Percentiles rank a stretch among this genome's conserved stretches.
Evolutionary conservation across 2,329 filamentous ascomycete genomes (phyloP).

Genomic region (Stagonosporopsis cucurbitacearum): DNA sequence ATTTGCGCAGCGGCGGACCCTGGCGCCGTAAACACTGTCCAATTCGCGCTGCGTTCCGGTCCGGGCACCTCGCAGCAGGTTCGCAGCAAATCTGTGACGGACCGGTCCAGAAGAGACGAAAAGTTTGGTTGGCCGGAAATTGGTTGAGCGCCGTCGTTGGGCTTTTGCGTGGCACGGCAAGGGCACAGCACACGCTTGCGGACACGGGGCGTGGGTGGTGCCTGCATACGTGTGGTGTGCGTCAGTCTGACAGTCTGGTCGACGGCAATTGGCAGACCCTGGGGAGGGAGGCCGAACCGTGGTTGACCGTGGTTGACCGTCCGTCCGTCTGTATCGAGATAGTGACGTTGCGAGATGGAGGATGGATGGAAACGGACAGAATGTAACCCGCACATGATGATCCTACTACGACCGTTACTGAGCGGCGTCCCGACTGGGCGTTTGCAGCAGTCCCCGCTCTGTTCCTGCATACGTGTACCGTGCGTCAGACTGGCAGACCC

Average conservation of each 20-base stretch:
- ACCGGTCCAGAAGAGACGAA: constrained; percentile 16
- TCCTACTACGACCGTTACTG: too few species aligned
- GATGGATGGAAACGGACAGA: too few species aligned
- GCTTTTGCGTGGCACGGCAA: too few species aligned
- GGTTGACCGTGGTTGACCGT: too few species aligned
- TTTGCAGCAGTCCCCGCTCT: too few species aligned
- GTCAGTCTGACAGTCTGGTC: constrained; percentile 8
- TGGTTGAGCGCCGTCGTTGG: neutral
- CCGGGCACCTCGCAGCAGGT: constrained; percentile 14
- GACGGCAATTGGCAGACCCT: constrained; percentile 5
- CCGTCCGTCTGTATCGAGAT: too few species aligned
- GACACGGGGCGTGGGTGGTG: neutral
- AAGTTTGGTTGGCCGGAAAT: constrained; percentile 12
- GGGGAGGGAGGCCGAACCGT: neutral
- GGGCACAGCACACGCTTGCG: too few species aligned
- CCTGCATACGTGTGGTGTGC: neutral
- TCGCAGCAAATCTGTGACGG: constrained; percentile 15
- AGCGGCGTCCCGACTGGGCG: too few species aligned
- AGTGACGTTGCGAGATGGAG: too few species aligned
- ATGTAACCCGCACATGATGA: too few species aligned
- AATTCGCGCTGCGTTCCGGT: constrained; percentile 13
- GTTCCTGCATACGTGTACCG: too few species aligned
- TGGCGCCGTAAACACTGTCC: constrained; percentile 11
- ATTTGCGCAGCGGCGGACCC: constrained; percentile 6
- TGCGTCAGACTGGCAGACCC: too few species aligned